These are phyloP conservation scores for Petrea volubilis DNA, from an alignment of 257 asterid genomes.

Conservation along the genomic window DNA sequence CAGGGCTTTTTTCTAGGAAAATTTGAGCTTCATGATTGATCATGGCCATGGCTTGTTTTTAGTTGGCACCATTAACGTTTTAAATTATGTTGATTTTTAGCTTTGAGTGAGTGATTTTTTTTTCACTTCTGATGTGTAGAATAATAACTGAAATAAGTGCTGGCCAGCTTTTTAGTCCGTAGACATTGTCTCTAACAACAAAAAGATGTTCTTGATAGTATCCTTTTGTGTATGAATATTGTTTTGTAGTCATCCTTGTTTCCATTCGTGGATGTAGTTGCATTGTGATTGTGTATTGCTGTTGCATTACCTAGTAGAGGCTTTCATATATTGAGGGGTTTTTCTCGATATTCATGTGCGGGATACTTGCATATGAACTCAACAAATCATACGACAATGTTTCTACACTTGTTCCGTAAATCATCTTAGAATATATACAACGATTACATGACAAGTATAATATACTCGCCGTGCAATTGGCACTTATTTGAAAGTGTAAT, in stretches of 20 bases:
- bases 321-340: background rate
- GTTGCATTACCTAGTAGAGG: background rate
- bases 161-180: background rate
- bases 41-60: background rate
- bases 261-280: background rate
- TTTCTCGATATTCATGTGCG: too few relatives aligned
- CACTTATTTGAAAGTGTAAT: too few relatives aligned
- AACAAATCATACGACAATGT: too few relatives aligned
- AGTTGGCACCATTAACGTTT: background rate
- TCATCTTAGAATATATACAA: too few relatives aligned
- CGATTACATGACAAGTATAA: too few relatives aligned
- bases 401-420: too few relatives aligned
- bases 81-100: conserved; percentile 1
- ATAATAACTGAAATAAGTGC: background rate
- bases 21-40: background rate
- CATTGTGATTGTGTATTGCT: background rate
- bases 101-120: background rate
- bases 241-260: background rate
- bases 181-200: conserved; percentile 19
- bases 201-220: conserved; percentile 1
- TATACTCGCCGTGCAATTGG: too few relatives aligned
- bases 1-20: conserved; percentile 66
- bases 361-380: too few relatives aligned
- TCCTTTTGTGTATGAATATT: background rate
- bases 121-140: background rate